Conservation (phyloP, 352 stramenopile species). For the Pythium dissimile region DNA sequence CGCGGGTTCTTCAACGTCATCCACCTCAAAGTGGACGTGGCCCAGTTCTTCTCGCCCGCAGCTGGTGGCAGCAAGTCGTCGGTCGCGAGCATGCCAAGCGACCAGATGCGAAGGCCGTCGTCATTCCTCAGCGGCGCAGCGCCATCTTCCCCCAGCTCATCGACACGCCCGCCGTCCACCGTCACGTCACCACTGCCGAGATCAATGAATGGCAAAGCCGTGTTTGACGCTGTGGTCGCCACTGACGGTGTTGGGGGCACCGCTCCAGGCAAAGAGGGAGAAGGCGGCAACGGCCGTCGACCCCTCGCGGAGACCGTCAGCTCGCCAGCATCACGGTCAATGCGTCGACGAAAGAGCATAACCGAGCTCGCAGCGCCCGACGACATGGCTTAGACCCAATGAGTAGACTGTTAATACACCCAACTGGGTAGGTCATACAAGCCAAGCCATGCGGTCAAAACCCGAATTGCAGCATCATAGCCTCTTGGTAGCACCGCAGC, state of each 20-base stretch:
- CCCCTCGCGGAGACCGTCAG: conserved; percentile 23
- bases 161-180: conserved; percentile 2
- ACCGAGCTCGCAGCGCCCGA: conserved; percentile 29
- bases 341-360: conserved; percentile 59
- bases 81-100: conserved; percentile 9
- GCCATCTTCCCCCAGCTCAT: not conserved
- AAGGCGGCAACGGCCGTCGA: conserved; percentile 10
- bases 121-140: conserved; percentile 12
- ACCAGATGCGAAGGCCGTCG: not conserved
- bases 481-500: too few relatives aligned
- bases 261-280: not conserved
- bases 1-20: conserved; percentile 50
- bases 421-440: too few relatives aligned
- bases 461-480: too few relatives aligned
- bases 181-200: conserved; percentile 1
- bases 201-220: conserved; percentile 2
- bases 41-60: conserved; percentile 38
- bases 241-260: conserved; percentile 13
- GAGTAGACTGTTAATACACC: too few relatives aligned
- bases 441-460: too few relatives aligned
- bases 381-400: too few relatives aligned
- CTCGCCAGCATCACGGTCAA: conserved; percentile 23
- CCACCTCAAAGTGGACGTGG: conserved; percentile 44
- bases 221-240: conserved; percentile 3
- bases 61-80: not conserved